Evolutionary conservation across 257 asterid genomes (phyloP), one percentile per base, ranked within the genome.

Genomic region (Anisodus acutangulus): DNA sequence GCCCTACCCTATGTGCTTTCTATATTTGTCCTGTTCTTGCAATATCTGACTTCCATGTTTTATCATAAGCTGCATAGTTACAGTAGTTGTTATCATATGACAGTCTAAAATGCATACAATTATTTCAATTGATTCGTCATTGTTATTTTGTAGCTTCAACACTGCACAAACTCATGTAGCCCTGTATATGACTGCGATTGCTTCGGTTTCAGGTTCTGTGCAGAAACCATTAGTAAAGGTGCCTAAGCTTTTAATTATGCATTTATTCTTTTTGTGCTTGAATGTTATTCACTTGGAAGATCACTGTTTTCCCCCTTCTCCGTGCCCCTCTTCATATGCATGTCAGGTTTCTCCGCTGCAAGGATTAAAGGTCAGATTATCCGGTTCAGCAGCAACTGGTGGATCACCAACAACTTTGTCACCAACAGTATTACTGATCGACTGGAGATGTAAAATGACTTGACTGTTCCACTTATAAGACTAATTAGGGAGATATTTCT

Each of bases 301-400:
- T 57, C 54, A 53, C 37, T 71, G 45, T 37, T 37, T 69, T 9
- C 10, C 7, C 43, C 58, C 22, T 45, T 76, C 13, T 76, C 26
- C 63, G 13, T 6, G 81, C 59, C 59, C 59, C 60, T 72, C 41
- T 47, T 41, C n/a, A 19, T 76, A 51, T 76, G 49, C 45, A 22
- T 83, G 78, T 68, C 91, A 96, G 99, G 88, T 93, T 79, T 90
- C 84, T 85, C 99, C 99, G 0, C 94, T 91, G 81, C 76, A 92
- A 86, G 98, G 99, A 79, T 88, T 96, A 85, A 86, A 91, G 85
- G 92, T 93, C 82, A 85, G 58, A 82, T 86, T 93, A 84, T 94
- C 97, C 45, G 98, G 98, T 83, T 92, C 98, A 35, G 98, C 93
- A 86, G 92, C 93, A 89, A 89, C 90, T 83, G 98, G 97, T 84